Percentiles rank a stretch among this genome's conserved stretches.
Evolutionary conservation across 75 land plant genomes (phyloP).

Genomic region (Sequoia sempervirens): DNA sequence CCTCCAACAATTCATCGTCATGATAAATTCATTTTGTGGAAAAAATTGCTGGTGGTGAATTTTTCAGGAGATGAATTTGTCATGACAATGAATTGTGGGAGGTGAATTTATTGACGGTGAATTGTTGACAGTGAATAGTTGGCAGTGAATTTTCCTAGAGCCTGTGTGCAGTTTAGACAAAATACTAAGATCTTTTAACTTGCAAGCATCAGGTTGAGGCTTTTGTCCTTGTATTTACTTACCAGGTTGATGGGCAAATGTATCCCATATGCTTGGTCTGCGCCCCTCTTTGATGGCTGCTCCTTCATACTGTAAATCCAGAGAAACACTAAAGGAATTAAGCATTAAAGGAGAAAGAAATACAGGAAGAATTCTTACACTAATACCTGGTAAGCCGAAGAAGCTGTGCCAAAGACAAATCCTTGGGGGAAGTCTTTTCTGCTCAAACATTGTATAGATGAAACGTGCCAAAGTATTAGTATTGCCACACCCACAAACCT

Average conservation of each 20-base stretch:
- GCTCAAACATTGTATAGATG: background rate
- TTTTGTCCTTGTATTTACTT: background rate
- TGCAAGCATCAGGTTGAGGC: background rate
- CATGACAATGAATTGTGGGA: too few relatives aligned
- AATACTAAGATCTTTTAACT: background rate
- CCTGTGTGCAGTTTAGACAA: background rate
- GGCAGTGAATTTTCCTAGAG: too few relatives aligned
- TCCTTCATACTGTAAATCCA: conserved; percentile 19
- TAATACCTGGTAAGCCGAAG: conserved; percentile 22
- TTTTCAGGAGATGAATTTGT: too few relatives aligned
- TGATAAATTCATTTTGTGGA: too few relatives aligned
- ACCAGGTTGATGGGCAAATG: conserved; percentile 8
- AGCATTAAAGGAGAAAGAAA: background rate
- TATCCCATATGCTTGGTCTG: conserved; percentile 23
- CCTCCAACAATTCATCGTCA: too few relatives aligned
- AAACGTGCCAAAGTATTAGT: background rate
- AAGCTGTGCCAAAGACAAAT: conserved; percentile 18
- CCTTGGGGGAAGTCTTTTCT: conserved; percentile 13
- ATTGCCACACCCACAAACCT: background rate
- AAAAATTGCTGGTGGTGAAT: too few relatives aligned
- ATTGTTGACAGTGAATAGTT: too few relatives aligned
- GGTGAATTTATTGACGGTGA: too few relatives aligned
- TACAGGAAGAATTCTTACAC: background rate
- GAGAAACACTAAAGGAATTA: background rate
- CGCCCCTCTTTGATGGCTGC: conserved; percentile 17